These are phyloP conservation scores for Castanea mollissima DNA, from an alignment of 306 rosid species.

Conservation along the genomic window DNA sequence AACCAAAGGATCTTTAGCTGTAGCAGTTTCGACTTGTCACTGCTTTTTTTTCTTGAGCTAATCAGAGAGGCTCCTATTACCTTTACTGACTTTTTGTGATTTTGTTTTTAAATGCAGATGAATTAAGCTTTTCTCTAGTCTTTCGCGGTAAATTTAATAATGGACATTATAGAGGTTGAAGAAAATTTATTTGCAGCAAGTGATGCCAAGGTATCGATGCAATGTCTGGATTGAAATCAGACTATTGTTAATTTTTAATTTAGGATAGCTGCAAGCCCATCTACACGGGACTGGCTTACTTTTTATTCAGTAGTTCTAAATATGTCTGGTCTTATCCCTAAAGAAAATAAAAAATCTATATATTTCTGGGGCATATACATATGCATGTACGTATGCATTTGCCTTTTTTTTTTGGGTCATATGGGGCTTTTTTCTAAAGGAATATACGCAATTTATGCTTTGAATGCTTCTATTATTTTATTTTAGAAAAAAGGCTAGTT, in stretches of 20 bases:
- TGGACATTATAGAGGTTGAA: constrained; percentile 78
- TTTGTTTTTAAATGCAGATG: constrained; percentile 36
- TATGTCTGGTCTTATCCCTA: neutral
- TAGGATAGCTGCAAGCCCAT: neutral
- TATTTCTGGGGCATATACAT: too few species aligned
- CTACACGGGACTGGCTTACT: neutral
- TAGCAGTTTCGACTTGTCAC: neutral
- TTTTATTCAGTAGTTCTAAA: neutral
- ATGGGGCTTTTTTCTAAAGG: neutral
- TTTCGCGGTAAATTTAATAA: constrained; percentile 31
- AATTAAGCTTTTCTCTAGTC: constrained; percentile 26
- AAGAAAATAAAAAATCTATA: too few species aligned
- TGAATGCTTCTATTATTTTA: neutral
- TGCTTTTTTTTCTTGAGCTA: neutral
- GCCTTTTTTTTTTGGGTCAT: neutral
- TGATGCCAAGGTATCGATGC: constrained; percentile 78
- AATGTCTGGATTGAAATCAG: neutral
- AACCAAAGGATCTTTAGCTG: neutral
- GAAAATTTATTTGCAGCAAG: constrained; percentile 71
- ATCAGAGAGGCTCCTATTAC: neutral
- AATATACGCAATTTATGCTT: neutral
- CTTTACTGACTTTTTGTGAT: constrained; percentile 18
- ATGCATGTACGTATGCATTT: neutral
- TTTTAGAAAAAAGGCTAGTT: neutral
- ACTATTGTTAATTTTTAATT: neutral